A percentile compares a stretch with the other conserved stretches of the same genome.
Evolutionary conservation across 805 yeast genomes (phyloP).

Genomic region (Cyberlindnera japonica): DNA sequence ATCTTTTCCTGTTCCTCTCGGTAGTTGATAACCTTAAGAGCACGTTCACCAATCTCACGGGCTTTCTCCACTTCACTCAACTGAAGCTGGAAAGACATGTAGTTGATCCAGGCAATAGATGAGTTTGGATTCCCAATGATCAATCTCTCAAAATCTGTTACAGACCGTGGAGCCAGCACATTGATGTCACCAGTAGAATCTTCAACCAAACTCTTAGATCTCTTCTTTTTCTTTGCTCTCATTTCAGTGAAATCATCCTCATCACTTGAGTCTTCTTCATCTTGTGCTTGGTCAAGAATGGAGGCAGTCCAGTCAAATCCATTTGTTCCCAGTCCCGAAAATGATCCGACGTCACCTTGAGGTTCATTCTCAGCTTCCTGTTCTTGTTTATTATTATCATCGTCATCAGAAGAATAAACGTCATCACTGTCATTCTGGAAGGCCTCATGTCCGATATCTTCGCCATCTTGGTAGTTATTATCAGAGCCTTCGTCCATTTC

Average conservation of each 20-base stretch:
- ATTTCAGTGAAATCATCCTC: slow-evolving; percentile 46
- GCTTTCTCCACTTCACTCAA: slow-evolving; percentile 93
- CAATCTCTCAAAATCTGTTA: slow-evolving; percentile 86
- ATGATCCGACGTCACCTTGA: slow-evolving; percentile 16
- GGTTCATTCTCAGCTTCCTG: slow-evolving; percentile 18
- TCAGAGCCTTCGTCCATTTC: slow-evolving; percentile 24
- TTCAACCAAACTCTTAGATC: slow-evolving; percentile 42
- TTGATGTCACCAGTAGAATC: slow-evolving; percentile 84
- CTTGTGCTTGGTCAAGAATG: slow-evolving; percentile 75
- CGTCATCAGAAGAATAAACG: slow-evolving; percentile 29
- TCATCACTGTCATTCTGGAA: slow-evolving; percentile 28
- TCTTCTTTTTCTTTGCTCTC: slow-evolving; percentile 45
- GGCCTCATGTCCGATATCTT: slow-evolving; percentile 23
- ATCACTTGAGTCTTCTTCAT: slow-evolving; percentile 47
- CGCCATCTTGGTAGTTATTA: slow-evolving; percentile 25
- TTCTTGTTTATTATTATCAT: slow-evolving; percentile 24
- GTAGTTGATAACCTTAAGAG: slow-evolving; percentile 82
- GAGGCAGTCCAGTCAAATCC: slow-evolving; percentile 97
- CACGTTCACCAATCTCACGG: slow-evolving; percentile 88
- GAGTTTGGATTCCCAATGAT: slow-evolving; percentile 91
- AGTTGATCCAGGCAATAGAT: slow-evolving; percentile 94
- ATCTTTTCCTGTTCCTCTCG: slow-evolving; percentile 91
- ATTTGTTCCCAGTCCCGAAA: slow-evolving; percentile 67
- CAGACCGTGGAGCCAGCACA: slow-evolving; percentile 87
- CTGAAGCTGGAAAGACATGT: slow-evolving; percentile 96